These are phyloP conservation scores for Pseudognaphalium luteoalbum DNA, from an alignment of 129 eudicot species.

Conservation along the genomic window DNA sequence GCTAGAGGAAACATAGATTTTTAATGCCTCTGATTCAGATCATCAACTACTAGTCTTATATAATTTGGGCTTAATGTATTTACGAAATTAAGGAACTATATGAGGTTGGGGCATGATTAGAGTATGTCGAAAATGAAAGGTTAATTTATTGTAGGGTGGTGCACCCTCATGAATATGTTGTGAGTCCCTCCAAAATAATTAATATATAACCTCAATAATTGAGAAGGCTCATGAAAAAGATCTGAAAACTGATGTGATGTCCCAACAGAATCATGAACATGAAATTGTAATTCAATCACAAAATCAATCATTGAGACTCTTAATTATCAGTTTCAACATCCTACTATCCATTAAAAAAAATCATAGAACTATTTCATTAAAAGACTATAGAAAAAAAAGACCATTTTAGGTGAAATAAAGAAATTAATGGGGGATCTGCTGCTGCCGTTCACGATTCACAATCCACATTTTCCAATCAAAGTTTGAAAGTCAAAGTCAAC, in stretches of 20 bases:
- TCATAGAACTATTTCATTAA: neutral
- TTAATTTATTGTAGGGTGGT: conserved; percentile 25
- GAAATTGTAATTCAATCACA: conserved; percentile 20
- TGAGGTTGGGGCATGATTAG: no score
- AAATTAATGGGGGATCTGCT: conserved; percentile 3
- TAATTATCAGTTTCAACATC: neutral
- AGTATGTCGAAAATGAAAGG: conserved; percentile 1
- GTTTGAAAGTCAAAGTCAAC: conserved; percentile 15
- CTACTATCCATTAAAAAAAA: conserved; percentile 2
- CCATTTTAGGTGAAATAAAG: neutral
- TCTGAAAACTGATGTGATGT: conserved; percentile 36
- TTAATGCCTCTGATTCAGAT: conserved; percentile 16
- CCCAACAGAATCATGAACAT: conserved; percentile 25
- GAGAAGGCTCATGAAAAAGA: conserved; percentile 16
- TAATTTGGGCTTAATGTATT: conserved; percentile 7
- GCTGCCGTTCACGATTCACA: neutral
- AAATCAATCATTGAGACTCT: conserved; percentile 30
- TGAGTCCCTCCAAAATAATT: conserved; percentile 1
- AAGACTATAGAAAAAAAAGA: neutral
- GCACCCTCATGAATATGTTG: conserved; percentile 21
- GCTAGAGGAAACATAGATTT: conserved; percentile 20
- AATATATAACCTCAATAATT: conserved; percentile 13
- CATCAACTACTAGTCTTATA: conserved; percentile 7
- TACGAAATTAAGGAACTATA: neutral
- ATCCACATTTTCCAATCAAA: conserved; percentile 1